Evolutionary conservation across 179 eudicot genomes (phyloP).

Genomic region (Actinidia chinensis): DNA sequence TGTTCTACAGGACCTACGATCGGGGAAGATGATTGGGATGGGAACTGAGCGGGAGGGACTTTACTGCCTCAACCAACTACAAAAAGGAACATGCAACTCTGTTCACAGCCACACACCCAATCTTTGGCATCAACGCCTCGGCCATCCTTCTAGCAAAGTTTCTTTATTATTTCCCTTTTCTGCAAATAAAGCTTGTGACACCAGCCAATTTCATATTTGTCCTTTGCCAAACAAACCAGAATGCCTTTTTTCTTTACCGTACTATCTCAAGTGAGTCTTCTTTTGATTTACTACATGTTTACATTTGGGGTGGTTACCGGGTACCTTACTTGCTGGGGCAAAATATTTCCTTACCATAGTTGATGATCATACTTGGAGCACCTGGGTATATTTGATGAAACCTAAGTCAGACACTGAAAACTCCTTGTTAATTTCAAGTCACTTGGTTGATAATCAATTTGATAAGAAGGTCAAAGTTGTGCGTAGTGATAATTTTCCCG

Average conservation of each 20-base stretch:
- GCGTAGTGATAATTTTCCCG: too few relatives aligned
- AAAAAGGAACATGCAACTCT: background rate
- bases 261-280: background rate
- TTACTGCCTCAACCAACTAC: background rate
- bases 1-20: background rate
- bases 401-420: too few relatives aligned
- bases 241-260: background rate
- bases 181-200: background rate
- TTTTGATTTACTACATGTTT: background rate
- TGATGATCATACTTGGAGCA: too few relatives aligned
- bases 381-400: too few relatives aligned
- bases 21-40: slow-evolving; percentile 8
- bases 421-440: too few relatives aligned
- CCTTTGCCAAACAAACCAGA: slow-evolving; percentile 2
- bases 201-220: background rate
- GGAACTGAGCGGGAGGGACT: background rate
- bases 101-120: background rate
- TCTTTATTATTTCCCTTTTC: background rate
- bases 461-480: too few relatives aligned
- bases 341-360: too few relatives aligned
- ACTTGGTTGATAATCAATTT: too few relatives aligned
- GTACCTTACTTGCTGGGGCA: too few relatives aligned
- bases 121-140: slow-evolving; percentile 11
- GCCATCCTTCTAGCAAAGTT: slow-evolving; percentile 11
- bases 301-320: too few relatives aligned